Base-by-base conservation (phyloP, 768 basidiomycete species). In the Mycena haematopus region DNA sequence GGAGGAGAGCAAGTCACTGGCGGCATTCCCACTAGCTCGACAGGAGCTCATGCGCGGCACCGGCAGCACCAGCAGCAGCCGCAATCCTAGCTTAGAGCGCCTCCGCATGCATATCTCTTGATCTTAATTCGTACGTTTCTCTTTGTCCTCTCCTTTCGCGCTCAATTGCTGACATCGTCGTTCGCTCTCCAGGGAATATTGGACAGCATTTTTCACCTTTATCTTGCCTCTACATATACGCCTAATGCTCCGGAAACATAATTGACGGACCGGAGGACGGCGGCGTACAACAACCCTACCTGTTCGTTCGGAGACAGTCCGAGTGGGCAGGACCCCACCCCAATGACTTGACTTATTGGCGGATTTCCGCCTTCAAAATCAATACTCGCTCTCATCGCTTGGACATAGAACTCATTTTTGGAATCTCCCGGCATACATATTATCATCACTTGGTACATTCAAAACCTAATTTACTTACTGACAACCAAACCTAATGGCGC, bases 1-100 rank as follows among this genome's bases (percentile, higher is more conserved):
- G 21, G 88, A 90, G 68, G 90, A 92, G 74, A 85, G 79, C 69
- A 83, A 82, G 66, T 80, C 78, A 31, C 73, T 87, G 6, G 79
- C 59, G 22, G 56, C 80, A 2, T 82, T 86, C 60, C 78, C 83
- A 0, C 69, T 86, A 4, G 77, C 78, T 47, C 76, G 70, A n/a
- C 75, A 75, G 60, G 76, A 77, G 33, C 69, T 77, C 19, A 55
- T 75, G 74, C 44, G 44, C 21, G 76, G 73, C 66, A 75, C 77
- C 29, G 76, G 73, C 65, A 76, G 78, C 69, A 73, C 77, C 69
- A 80, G 76, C 56, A 77, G 59, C 45, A 80, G 76, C 60, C 74
- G 73, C 31, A 83, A 84, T 27, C 57, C 56, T 36, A 67, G 66
- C 42, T 33, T 67, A 24, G 66, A 67, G 27, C 66, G 59, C 49